phyloP scores from a whole-genome alignment of 345 rosid species.

The Melaleuca alternifolia region DNA sequence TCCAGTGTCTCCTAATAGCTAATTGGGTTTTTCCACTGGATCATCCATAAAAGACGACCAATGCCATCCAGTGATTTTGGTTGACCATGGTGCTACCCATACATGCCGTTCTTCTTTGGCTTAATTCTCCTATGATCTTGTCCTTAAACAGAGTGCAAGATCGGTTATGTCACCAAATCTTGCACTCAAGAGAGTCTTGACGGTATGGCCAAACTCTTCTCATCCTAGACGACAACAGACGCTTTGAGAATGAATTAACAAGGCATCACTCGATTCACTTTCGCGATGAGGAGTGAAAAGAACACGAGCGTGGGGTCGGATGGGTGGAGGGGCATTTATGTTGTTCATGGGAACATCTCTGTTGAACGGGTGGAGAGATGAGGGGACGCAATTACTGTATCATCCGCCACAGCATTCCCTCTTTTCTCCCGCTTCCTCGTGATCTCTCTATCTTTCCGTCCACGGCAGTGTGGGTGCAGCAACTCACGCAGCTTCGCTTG shows the following conservation, averaged over 20 bases:
- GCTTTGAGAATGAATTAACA: neutral
- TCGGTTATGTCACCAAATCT: too few relatives aligned
- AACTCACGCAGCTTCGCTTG: neutral
- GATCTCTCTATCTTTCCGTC: neutral
- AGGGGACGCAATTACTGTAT: neutral
- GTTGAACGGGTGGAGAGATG: neutral
- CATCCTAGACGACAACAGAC: too few relatives aligned
- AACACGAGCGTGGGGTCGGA: neutral
- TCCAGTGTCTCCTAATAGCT: neutral
- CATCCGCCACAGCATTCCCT: neutral
- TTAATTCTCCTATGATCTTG: too few relatives aligned
- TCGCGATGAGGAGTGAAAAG: neutral
- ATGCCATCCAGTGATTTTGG: too few relatives aligned
- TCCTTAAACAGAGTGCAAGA: too few relatives aligned
- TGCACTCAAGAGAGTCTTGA: too few relatives aligned
- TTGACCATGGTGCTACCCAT: too few relatives aligned
- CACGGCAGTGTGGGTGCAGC: neutral
- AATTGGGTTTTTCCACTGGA: neutral
- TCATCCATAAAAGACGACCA: neutral
- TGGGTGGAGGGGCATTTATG: neutral
- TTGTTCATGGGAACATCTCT: neutral
- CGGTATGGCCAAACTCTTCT: too few relatives aligned
- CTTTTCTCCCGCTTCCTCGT: neutral
- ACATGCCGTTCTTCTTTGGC: too few relatives aligned
- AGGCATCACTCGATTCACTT: neutral